Evolutionary conservation across 2,329 filamentous ascomycete species (phyloP).

Genomic region (Cadophora luteo-olivacea): DNA sequence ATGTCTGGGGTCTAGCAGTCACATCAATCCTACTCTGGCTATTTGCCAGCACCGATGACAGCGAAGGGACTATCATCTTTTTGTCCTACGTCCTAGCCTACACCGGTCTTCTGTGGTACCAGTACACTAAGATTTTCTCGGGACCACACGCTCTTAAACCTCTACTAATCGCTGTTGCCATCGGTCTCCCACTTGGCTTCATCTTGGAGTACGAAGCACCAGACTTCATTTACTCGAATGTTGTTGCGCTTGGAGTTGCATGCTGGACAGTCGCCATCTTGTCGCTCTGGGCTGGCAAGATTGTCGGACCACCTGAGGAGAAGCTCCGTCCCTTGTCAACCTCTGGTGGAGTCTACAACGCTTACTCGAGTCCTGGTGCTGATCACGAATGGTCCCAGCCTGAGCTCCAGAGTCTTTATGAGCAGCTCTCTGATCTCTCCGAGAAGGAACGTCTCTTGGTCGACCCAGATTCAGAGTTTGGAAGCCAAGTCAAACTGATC

Average conservation of each 20-base stretch:
- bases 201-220: conserved; percentile 49
- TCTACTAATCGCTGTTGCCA: conserved; percentile 51
- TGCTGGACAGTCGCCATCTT: conserved; percentile 61
- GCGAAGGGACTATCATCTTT: conserved; percentile 31
- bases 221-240: conserved; percentile 51
- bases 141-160: conserved; percentile 57
- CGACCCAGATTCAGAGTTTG: conserved; percentile 50
- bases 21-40: conserved; percentile 57
- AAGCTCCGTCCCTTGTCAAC: background rate
- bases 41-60: conserved; percentile 49
- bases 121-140: conserved; percentile 54
- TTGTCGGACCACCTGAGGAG: conserved; percentile 52
- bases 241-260: conserved; percentile 54
- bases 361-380: conserved; percentile 40
- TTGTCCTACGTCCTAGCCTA: conserved; percentile 36
- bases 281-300: conserved; percentile 54
- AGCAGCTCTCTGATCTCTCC: conserved; percentile 49
- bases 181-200: conserved; percentile 55
- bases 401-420: conserved; percentile 53
- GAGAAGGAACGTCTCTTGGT: conserved; percentile 51
- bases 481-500: conserved; percentile 52
- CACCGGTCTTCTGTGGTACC: conserved; percentile 54
- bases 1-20: conserved; percentile 59
- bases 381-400: conserved; percentile 56
- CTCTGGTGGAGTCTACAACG: conserved; percentile 19